Evolutionary conservation across 768 basidiomycete species (phyloP), one percentile per base, ranked within the genome.

Genomic region (Cystoderma amianthinum): DNA sequence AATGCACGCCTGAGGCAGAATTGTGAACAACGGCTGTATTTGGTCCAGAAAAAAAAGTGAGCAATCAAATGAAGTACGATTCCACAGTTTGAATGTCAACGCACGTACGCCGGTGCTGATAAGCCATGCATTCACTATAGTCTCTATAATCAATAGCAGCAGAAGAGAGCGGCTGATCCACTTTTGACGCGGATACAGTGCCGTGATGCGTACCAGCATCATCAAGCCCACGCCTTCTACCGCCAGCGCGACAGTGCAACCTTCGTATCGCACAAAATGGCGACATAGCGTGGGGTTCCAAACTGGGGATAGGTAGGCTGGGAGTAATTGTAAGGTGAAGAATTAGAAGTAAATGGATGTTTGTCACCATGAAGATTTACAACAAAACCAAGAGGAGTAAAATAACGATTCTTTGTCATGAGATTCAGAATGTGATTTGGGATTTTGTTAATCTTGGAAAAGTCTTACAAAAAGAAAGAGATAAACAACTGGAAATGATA

Each of bases 371-470:
- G 69, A 10, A 80, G 50, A 44, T 81, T 80, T 34, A 81, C 53
- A 13, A 80, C 69, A 51, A 83, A 82, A 1, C 74, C 76, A 2
- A 82, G 57, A 0, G 80, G 80, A 0, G 75, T 80, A 15, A 82
- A 57, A 49, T 83, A 83, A 18, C 80, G 73, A 48, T 82, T 82
- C 79, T 82, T 23, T 10, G 15, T 16, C 11, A 20, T 16, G 17
- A 32, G 5, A 7, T 20, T 39, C n/a, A 44, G 35, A 4, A n/a
- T n/a, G n/a, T n/a, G n/a, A n/a, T n/a, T n/a, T n/a, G n/a, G n/a
- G n/a, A n/a, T n/a, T n/a, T n/a, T n/a, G n/a, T n/a, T n/a, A n/a
- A n/a, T n/a, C n/a, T n/a, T n/a, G n/a, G n/a, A n/a, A n/a, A n/a
- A n/a, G n/a, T n/a, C 65, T 15, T 34, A 71, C 69, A 41, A 72